A percentile compares a stretch with the other conserved stretches of the same genome.
Evolutionary conservation across 805 yeast genomes (phyloP).

Genomic region (Saccharomyces paradoxus): DNA sequence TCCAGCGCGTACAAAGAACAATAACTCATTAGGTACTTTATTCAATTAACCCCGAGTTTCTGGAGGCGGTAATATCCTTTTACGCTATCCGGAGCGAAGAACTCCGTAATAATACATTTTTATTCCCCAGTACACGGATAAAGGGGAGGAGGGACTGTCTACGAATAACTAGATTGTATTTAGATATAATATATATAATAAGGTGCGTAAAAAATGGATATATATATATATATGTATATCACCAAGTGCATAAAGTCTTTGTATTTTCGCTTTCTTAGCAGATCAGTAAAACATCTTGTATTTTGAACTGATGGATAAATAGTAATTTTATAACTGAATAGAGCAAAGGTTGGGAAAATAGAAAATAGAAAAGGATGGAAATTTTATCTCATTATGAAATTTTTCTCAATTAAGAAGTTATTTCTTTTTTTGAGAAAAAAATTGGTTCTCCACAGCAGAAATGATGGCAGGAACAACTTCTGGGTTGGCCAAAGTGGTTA

Average conservation of each 20-base stretch:
- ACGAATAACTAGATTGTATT: background rate
- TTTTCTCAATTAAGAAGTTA: background rate
- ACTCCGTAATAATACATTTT: background rate
- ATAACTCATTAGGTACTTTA: background rate
- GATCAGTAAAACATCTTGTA: background rate
- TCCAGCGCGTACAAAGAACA: background rate
- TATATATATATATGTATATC: background rate
- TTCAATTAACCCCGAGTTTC: background rate
- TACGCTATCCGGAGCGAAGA: background rate
- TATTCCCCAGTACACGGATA: background rate
- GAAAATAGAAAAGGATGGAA: background rate
- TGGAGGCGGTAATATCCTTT: background rate
- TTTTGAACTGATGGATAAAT: background rate
- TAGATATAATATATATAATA: background rate
- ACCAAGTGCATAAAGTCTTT: slow-evolving; percentile 1
- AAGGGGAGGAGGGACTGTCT: background rate
- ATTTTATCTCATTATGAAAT: background rate
- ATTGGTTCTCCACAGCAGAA: slow-evolving; percentile 47
- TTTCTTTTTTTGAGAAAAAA: slow-evolving; percentile 21
- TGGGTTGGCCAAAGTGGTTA: slow-evolving; percentile 80
- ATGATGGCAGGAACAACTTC: slow-evolving; percentile 72
- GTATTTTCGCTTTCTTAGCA: background rate
- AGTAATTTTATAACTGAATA: background rate
- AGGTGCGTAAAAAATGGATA: background rate
- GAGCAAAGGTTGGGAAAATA: background rate